Conservation (phyloP, 495 filamentous ascomycete genomes). For the Hypomontagnella monticulosa region DNA sequence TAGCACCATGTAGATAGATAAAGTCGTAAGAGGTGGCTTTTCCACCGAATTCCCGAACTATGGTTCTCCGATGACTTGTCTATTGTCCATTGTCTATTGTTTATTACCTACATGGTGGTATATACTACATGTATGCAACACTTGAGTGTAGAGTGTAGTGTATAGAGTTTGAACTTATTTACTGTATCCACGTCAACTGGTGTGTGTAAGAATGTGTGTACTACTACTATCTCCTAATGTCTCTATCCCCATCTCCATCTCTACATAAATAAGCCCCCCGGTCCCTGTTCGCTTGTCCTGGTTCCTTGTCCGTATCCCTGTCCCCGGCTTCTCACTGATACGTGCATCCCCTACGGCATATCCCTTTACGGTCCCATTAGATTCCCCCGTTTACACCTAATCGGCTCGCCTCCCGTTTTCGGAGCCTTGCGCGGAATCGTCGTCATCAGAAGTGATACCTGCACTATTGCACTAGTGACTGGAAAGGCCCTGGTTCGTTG, state of each 20-base stretch:
- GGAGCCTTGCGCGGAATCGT: conserved; percentile 46
- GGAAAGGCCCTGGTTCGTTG: conserved; percentile 28
- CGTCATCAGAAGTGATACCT: conserved; percentile 44
- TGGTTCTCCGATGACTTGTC: conserved; percentile 31
- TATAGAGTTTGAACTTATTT: too few species aligned
- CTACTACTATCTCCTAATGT: background rate
- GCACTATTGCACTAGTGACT: conserved; percentile 20
- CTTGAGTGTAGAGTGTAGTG: too few species aligned
- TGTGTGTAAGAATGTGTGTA: background rate
- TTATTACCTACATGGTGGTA: too few species aligned
- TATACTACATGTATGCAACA: too few species aligned
- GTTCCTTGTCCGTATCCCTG: conserved; percentile 20
- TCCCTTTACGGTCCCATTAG: conserved; percentile 12
- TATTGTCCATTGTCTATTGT: conserved; percentile 2
- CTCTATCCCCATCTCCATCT: conserved; percentile 20
- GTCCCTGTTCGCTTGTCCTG: background rate
- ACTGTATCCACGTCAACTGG: too few species aligned
- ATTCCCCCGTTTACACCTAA: conserved; percentile 33
- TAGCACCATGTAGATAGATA: too few species aligned
- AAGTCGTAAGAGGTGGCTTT: conserved; percentile 4
- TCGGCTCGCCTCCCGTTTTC: conserved; percentile 46
- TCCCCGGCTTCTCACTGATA: conserved; percentile 30
- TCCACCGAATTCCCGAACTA: conserved; percentile 35
- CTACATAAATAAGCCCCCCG: conserved; percentile 11
- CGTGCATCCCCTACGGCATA: conserved; percentile 40